Conservation (phyloP, 805 yeast species). For the Candida odintsovae region DNA sequence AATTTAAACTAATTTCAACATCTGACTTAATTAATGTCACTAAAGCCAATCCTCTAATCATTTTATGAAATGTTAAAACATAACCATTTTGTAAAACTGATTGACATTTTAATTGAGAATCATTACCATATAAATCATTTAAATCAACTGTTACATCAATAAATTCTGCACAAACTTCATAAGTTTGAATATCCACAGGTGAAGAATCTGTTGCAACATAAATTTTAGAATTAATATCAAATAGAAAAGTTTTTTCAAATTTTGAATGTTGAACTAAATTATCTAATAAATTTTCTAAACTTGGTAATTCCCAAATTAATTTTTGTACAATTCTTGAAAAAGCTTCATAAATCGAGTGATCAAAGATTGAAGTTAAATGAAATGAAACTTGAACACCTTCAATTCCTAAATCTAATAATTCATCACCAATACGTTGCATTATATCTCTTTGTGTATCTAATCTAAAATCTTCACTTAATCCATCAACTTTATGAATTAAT, state of each 20-base stretch:
- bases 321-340: slow-evolving; percentile 91
- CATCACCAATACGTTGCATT: slow-evolving; percentile 94
- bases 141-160: slow-evolving; percentile 91
- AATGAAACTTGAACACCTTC: slow-evolving; percentile 90
- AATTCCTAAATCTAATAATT: slow-evolving; percentile 78
- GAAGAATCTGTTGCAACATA: slow-evolving; percentile 95
- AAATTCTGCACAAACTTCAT: slow-evolving; percentile 95
- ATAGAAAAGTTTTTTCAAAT: slow-evolving; percentile 87
- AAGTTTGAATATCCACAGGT: slow-evolving; percentile 92
- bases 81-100: slow-evolving; percentile 79
- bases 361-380: slow-evolving; percentile 90
- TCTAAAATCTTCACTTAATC: slow-evolving; percentile 81
- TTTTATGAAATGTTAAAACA: slow-evolving; percentile 77
- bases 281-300: slow-evolving; percentile 83
- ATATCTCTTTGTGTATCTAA: slow-evolving; percentile 94
- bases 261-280: slow-evolving; percentile 82
- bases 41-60: slow-evolving; percentile 89
- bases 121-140: slow-evolving; percentile 56
- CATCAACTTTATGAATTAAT: slow-evolving; percentile 92
- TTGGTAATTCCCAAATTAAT: slow-evolving; percentile 81
- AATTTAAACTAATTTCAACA: slow-evolving; percentile 45
- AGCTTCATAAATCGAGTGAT: slow-evolving; percentile 94
- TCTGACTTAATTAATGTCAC: slow-evolving; percentile 72
- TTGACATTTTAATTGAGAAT: slow-evolving; percentile 50
- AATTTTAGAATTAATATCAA: slow-evolving; percentile 87